Conservation (phyloP, 208 protist species). For the Trypanosoma theileri region DNA sequence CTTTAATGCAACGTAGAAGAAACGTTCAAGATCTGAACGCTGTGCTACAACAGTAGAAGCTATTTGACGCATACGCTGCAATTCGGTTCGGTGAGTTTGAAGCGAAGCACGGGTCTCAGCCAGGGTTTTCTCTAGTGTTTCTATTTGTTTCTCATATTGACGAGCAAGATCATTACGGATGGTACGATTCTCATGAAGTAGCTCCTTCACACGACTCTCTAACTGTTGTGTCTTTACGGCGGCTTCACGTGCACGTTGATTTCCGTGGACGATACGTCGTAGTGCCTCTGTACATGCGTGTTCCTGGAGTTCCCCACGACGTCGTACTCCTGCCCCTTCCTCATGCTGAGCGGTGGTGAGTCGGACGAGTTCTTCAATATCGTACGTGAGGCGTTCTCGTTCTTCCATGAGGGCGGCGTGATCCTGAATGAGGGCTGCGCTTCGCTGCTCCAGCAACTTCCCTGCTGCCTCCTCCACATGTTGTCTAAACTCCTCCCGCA, state of each 20-base stretch:
- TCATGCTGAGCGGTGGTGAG: conserved; percentile 49
- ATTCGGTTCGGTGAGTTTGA: conserved; percentile 46
- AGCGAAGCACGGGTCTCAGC: conserved; percentile 43
- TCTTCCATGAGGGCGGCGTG: conserved; percentile 51
- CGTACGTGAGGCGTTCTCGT: conserved; percentile 44
- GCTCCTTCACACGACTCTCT: conserved; percentile 49
- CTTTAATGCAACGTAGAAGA: conserved; percentile 70
- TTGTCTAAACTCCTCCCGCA: conserved; percentile 58
- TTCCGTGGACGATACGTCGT: conserved; percentile 46
- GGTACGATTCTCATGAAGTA: conserved; percentile 32
- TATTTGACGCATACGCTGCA: conserved; percentile 50
- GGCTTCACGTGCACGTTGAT: conserved; percentile 40
- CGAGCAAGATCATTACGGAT: conserved; percentile 30
- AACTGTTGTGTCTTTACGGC: conserved; percentile 58
- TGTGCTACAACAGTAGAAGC: conserved; percentile 58
- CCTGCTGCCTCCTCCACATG: conserved; percentile 51
- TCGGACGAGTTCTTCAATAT: conserved; percentile 71
- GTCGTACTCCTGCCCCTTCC: conserved; percentile 46
- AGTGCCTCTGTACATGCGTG: conserved; percentile 61
- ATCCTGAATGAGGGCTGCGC: conserved; percentile 45
- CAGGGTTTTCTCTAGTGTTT: conserved; percentile 47
- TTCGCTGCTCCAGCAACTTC: conserved; percentile 42
- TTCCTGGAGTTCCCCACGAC: conserved; percentile 49
- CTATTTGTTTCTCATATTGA: conserved; percentile 44
- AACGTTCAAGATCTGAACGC: conserved; percentile 73